Evolutionary conservation across 768 basidiomycete genomes (phyloP).

Genomic region (Podaxis carcinomalis): DNA sequence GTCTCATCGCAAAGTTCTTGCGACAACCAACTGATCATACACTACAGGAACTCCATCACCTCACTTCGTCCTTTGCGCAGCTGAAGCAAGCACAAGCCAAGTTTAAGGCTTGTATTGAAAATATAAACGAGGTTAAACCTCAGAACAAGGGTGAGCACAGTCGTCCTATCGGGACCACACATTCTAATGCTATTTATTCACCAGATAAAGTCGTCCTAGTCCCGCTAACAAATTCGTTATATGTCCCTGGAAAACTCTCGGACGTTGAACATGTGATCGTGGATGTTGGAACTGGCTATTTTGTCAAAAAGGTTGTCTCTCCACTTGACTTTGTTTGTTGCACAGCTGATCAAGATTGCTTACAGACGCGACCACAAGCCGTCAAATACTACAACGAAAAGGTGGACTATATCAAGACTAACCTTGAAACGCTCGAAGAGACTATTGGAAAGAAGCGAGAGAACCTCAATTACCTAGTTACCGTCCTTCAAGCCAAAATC

Average conservation of each 20-base stretch:
- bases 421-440: slow-evolving; percentile 83
- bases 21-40: slow-evolving; percentile 2
- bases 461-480: slow-evolving; percentile 71
- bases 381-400: slow-evolving; percentile 77
- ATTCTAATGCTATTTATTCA: background rate
- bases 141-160: slow-evolving; percentile 51
- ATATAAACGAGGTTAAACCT: slow-evolving; percentile 69
- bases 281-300: slow-evolving; percentile 96
- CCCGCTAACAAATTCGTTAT: slow-evolving; percentile 91
- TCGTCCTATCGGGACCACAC: background rate
- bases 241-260: slow-evolving; percentile 86
- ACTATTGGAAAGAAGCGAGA: slow-evolving; percentile 91
- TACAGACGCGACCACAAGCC: slow-evolving; percentile 80
- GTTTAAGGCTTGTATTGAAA: slow-evolving; percentile 84
- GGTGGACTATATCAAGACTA: slow-evolving; percentile 74
- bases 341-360: background rate
- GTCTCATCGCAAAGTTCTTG: slow-evolving; percentile 11
- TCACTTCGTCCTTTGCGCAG: slow-evolving; percentile 89
- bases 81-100: slow-evolving; percentile 92
- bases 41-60: slow-evolving; percentile 81
- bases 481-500: slow-evolving; percentile 65
- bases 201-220: slow-evolving; percentile 86
- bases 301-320: slow-evolving; percentile 81
- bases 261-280: slow-evolving; percentile 87
- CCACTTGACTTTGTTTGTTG: background rate